Percentiles rank a stretch among this genome's conserved stretches.
Evolutionary conservation across 78 protist genomes (phyloP).

Genomic region (Emiliania huxleyi): DNA sequence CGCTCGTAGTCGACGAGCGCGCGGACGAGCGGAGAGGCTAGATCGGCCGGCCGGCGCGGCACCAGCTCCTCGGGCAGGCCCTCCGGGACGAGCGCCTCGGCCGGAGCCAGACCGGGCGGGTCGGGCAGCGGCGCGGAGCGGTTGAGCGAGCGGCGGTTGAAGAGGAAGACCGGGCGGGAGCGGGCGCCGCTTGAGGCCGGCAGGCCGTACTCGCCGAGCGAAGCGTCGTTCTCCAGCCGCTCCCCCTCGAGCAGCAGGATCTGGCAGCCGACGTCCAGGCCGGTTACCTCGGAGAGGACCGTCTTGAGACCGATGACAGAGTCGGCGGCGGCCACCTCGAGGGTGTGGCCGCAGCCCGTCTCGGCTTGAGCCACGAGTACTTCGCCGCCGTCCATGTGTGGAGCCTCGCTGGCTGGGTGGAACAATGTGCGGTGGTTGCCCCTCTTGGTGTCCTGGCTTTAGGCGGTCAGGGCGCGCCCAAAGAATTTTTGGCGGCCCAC

Average conservation of each 20-base stretch:
- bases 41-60: background rate
- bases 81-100: background rate
- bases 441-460: too few relatives aligned
- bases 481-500: too few relatives aligned
- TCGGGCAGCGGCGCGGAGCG: background rate
- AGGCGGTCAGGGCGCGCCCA: too few relatives aligned
- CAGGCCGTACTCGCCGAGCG: background rate
- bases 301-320: too few relatives aligned
- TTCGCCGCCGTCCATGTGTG: too few relatives aligned
- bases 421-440: too few relatives aligned
- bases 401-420: too few relatives aligned
- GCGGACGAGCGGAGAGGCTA: background rate
- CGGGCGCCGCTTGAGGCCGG: background rate
- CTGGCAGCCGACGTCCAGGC: too few relatives aligned
- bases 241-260: background rate
- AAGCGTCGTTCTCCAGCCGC: background rate
- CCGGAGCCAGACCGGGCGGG: background rate
- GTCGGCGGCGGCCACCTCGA: too few relatives aligned
- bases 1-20: background rate
- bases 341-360: too few relatives aligned
- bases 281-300: too few relatives aligned
- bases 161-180: background rate
- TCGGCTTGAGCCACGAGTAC: too few relatives aligned
- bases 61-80: background rate
- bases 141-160: background rate